Evolutionary conservation across 148 eudicot species (phyloP).

Genomic region (Polygonum aviculare): DNA sequence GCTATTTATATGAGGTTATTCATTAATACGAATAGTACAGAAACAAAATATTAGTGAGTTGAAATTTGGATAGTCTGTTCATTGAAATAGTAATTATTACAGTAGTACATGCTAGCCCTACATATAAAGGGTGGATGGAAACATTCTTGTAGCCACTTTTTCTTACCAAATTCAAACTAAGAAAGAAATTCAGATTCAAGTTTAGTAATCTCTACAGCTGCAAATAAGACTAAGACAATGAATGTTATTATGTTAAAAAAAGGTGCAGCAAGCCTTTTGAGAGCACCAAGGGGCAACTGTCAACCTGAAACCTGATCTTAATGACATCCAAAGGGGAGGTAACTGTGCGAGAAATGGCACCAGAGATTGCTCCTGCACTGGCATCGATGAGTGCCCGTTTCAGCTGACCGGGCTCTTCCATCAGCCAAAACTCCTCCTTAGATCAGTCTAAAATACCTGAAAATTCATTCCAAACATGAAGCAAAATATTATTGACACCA

Average conservation of each 20-base stretch:
- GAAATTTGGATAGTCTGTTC: neutral
- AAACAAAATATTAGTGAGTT: neutral
- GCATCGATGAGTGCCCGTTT: slow-evolving; percentile 75
- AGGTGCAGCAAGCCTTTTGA: neutral
- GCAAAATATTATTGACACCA: neutral
- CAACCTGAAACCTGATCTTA: slow-evolving; percentile 93
- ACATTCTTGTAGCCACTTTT: neutral
- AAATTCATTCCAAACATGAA: neutral
- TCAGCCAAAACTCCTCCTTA: slow-evolving; percentile 21
- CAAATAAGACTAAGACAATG: neutral
- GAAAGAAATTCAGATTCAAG: neutral
- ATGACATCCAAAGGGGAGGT: slow-evolving; percentile 95
- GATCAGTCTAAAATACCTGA: slow-evolving; percentile 24
- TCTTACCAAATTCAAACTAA: neutral
- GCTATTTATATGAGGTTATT: neutral
- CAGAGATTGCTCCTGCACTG: slow-evolving; percentile 82
- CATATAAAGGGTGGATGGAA: neutral
- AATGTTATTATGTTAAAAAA: neutral
- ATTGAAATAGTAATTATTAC: neutral
- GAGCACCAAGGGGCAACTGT: neutral
- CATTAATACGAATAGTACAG: neutral
- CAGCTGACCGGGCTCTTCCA: slow-evolving; percentile 78
- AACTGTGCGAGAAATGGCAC: slow-evolving; percentile 78
- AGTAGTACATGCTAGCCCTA: neutral
- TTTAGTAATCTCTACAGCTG: neutral